phyloP scores from a whole-genome alignment of 2,329 filamentous ascomycete species.

The Aspergillus hortae region DNA sequence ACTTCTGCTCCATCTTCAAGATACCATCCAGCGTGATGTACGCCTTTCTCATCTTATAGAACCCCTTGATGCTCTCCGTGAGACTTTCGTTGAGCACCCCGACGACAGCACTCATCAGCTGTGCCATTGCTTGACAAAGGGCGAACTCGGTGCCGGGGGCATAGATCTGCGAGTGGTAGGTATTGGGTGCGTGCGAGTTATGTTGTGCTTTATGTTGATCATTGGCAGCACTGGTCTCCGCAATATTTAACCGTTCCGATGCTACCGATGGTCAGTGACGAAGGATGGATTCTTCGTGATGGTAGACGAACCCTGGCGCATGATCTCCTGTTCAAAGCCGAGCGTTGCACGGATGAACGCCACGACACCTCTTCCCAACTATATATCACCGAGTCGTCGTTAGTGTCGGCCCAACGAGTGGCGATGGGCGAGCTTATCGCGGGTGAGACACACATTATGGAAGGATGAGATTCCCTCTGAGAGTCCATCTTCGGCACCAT shows the following conservation, averaged over 20 bases:
- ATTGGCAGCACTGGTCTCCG: constrained; percentile 71
- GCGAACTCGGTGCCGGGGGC: constrained; percentile 82
- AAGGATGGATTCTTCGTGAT: constrained; percentile 3
- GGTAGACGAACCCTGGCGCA: constrained; percentile 61
- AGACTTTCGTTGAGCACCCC: constrained; percentile 88
- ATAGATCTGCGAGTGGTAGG: constrained; percentile 64
- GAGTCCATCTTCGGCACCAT: constrained; percentile 71
- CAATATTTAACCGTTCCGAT: constrained; percentile 65
- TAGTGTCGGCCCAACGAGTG: constrained; percentile 4
- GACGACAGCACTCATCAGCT: constrained; percentile 85
- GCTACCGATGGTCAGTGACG: constrained; percentile 47
- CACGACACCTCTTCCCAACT: constrained; percentile 75
- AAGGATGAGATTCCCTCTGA: constrained; percentile 76
- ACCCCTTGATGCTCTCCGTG: constrained; percentile 85
- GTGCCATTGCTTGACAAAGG: constrained; percentile 76
- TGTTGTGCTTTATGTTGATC: constrained; percentile 74
- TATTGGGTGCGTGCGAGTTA: constrained; percentile 50
- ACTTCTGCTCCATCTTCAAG: constrained; percentile 67
- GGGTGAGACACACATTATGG: constrained; percentile 59
- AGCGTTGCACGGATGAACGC: constrained; percentile 82
- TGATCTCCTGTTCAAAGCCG: constrained; percentile 87
- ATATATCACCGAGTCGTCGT: constrained; percentile 17
- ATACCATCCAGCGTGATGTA: constrained; percentile 79
- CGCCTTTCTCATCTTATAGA: constrained; percentile 88
- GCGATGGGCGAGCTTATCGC: not conserved